Conservation (phyloP, 2,329 filamentous ascomycete species). For the Microthyrium microscopicum region DNA sequence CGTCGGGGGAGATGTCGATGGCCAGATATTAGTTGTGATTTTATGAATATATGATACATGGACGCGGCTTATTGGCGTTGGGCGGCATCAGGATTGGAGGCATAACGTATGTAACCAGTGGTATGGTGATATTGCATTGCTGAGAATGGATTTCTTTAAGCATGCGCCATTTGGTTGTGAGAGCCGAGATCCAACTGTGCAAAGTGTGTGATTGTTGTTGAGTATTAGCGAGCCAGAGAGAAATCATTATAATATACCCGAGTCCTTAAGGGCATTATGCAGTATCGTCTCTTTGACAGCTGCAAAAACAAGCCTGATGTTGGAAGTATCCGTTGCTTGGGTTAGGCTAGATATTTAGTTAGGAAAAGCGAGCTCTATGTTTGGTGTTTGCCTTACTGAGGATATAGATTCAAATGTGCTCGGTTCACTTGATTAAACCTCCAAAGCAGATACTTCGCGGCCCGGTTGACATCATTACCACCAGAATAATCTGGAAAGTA, state of each 20-base stretch:
- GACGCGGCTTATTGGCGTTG: no score
- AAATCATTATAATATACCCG: constrained; percentile 74
- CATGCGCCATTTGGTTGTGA: no score
- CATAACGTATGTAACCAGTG: no score
- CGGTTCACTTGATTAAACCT: constrained; percentile 97
- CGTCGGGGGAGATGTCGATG: no score
- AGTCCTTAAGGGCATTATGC: constrained; percentile 95
- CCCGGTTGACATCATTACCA: constrained; percentile 93
- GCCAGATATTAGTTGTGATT: no score
- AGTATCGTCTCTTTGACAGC: constrained; percentile 98
- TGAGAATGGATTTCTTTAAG: no score
- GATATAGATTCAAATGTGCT: constrained; percentile 89
- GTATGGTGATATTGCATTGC: no score
- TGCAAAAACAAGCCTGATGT: constrained; percentile 93
- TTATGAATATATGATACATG: no score
- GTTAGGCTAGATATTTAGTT: constrained; percentile 49
- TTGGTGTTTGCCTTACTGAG: constrained; percentile 54
- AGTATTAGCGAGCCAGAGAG: no score
- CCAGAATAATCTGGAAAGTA: constrained; percentile 98
- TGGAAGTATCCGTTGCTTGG: constrained; percentile 96
- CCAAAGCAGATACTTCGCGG: constrained; percentile 95
- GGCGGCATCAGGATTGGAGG: no score
- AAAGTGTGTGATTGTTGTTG: no score
- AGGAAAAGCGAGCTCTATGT: background rate
- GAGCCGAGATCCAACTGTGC: no score